Evolutionary conservation across 2,329 filamentous ascomycete genomes (phyloP).

Genomic region (Sclerotinia glacialis): DNA sequence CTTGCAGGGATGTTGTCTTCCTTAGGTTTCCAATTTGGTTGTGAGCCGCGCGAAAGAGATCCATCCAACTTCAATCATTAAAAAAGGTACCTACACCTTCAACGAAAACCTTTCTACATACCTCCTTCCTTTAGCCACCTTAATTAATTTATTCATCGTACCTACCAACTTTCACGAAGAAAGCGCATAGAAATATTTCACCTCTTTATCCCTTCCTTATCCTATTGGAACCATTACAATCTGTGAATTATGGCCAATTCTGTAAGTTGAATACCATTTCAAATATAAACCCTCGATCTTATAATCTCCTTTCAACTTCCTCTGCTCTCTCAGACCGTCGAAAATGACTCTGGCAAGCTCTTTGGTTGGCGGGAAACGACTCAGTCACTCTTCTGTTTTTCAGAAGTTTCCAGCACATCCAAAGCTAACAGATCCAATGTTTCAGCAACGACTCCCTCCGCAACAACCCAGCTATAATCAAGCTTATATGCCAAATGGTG

Average conservation of each 20-base stretch:
- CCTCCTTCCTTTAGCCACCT: neutral
- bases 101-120: neutral
- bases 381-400: conserved; percentile 3
- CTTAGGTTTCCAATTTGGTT: conserved; percentile 16
- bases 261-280: conserved; percentile 18
- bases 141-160: conserved; percentile 10
- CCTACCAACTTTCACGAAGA: neutral
- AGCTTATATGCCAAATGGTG: conserved; percentile 61
- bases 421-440: conserved; percentile 30
- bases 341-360: neutral
- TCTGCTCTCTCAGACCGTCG: neutral
- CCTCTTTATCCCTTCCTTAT: conserved; percentile 18
- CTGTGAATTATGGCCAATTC: conserved; percentile 22
- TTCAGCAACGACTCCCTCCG: conserved; percentile 40
- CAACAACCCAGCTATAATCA: conserved; percentile 39
- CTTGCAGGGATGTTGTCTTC: conserved; percentile 12
- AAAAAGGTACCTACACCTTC: conserved; percentile 6
- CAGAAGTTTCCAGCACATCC: conserved; percentile 9
- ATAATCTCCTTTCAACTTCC: neutral
- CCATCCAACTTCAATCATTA: conserved; percentile 6
- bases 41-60: conserved; percentile 9
- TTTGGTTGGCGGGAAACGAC: neutral
- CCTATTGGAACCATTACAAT: conserved; percentile 10
- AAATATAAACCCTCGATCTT: neutral
- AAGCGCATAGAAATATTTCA: conserved; percentile 18